Base-by-base conservation (phyloP, 2,329 filamentous ascomycete genomes). In the Capronia americana region DNA sequence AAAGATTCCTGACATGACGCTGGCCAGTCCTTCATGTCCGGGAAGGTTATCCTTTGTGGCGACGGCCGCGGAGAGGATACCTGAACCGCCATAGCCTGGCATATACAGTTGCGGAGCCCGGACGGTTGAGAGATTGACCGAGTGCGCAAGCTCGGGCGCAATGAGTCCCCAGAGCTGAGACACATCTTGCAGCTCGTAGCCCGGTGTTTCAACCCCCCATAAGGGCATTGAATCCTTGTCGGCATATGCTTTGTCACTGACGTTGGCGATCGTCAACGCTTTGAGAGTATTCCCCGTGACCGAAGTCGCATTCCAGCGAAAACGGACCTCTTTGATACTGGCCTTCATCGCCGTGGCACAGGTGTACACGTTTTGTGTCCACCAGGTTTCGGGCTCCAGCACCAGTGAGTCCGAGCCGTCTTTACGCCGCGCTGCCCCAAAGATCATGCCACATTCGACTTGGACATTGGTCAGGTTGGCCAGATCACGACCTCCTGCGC, bases 321-420 rank as follows among this genome's bases (percentile, higher is more conserved):
- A 83, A 0, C 73, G 72, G 6, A 82, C 80, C 0, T 78, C 80
- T 68, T 84, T 84, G 63, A 85, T 76, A 0, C 75, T 78, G 2
- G 82, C 82, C 57, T 79, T 79, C 3, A 79, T 68, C 0, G 79
- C 72, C 0, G 77, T 78, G 1, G 81, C 80, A 67, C 83, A 85
- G 0, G 76, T 74, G 64, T 83, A 83, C 0, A 84, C 63, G 0
- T 80, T 77, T 4, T 77, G 71, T 0, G 77, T 77, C 81, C 82
- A 85, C 41, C 73, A 67, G 14, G 79, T 79, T 4, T 77, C 77
- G 6, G 77, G 75, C 28, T 83, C 79, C 26, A 79, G 78, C 2
- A 81, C 67, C 1, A 80, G 68, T 2, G 74, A 71, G 4, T 72
- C 69, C 0, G 75, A 76, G 0, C 73, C 75, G 57, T 82, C 79